phyloP scores from a whole-genome alignment of 2,329 filamentous ascomycete genomes.

The Pseudocercospora macadamiae region DNA sequence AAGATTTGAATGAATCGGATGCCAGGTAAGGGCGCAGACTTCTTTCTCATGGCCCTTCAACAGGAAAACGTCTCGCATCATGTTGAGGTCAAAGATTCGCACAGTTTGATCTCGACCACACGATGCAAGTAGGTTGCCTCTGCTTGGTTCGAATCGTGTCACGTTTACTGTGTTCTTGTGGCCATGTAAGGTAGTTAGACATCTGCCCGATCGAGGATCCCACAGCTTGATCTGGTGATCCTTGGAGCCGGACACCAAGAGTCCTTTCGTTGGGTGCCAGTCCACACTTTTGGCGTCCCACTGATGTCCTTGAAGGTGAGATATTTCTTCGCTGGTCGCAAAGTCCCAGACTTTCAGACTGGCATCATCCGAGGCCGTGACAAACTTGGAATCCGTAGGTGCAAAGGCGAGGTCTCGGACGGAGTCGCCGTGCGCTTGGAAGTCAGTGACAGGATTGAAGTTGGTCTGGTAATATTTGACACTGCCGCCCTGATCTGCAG shows the following conservation, averaged over 20 bases:
- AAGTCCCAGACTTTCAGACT: constrained; percentile 97
- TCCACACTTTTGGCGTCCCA: constrained; percentile 98
- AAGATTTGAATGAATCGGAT: constrained; percentile 86
- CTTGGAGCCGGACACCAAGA: constrained; percentile 95
- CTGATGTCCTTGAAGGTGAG: constrained; percentile 85
- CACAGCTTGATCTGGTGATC: constrained; percentile 97
- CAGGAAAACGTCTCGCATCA: constrained; percentile 97
- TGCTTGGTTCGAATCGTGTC: constrained; percentile 83
- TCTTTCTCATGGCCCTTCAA: constrained; percentile 96
- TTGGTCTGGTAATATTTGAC: constrained; percentile 99
- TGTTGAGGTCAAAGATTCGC: constrained; percentile 89
- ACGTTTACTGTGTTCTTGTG: constrained; percentile 98
- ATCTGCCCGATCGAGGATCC: constrained; percentile 91
- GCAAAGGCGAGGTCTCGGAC: constrained; percentile 91
- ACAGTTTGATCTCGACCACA: constrained; percentile 92
- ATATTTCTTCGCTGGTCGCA: constrained; percentile 79
- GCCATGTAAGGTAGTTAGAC: constrained; percentile 89
- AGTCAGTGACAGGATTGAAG: constrained; percentile 97
- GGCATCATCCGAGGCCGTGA: constrained; percentile 92
- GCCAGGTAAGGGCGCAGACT: constrained; percentile 89
- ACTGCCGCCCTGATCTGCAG: constrained; percentile 89
- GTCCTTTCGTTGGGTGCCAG: constrained; percentile 94
- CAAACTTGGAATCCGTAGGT: constrained; percentile 92
- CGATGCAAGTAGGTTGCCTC: constrained; percentile 83
- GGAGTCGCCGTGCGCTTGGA: constrained; percentile 86